Evolutionary conservation across 208 protist genomes (phyloP).

Genomic region (Acanthamoeba castellanii): DNA sequence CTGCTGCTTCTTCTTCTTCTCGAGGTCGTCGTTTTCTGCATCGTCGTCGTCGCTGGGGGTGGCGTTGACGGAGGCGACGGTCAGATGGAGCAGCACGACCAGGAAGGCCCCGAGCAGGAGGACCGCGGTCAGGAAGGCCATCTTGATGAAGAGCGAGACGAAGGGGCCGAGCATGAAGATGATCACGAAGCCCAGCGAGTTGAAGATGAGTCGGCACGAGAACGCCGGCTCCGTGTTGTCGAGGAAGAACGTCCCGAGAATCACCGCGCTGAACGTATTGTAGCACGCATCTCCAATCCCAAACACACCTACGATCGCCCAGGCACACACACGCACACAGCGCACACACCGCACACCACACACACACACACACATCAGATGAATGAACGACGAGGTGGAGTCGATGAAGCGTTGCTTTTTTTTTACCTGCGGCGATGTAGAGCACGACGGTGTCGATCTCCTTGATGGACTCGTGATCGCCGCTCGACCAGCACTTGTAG

Average conservation of each 20-base stretch:
- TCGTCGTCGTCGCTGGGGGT: neutral
- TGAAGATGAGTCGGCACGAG: neutral
- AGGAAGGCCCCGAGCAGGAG: neutral
- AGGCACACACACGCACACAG: too few species aligned
- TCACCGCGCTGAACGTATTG: slow-evolving; percentile 11
- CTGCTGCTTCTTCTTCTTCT: neutral
- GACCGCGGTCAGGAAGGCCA: neutral
- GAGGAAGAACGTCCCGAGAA: neutral
- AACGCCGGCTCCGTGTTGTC: slow-evolving; percentile 47
- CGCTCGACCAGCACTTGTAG: neutral
- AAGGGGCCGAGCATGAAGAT: neutral
- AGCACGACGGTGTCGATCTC: neutral
- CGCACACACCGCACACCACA: too few species aligned
- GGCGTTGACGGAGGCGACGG: neutral
- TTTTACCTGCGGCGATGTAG: neutral
- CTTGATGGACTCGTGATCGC: neutral
- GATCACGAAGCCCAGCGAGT: slow-evolving; percentile 11
- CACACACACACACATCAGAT: too few species aligned
- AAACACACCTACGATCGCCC: neutral
- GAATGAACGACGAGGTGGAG: too few species aligned
- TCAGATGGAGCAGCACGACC: neutral
- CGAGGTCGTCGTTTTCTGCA: too few species aligned
- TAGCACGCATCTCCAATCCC: slow-evolving; percentile 1
- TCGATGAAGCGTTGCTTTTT: too few species aligned
- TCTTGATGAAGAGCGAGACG: neutral